Evolutionary conservation across 176 grass and related monocot genomes (phyloP).

Genomic region (Musa troglodytarum): DNA sequence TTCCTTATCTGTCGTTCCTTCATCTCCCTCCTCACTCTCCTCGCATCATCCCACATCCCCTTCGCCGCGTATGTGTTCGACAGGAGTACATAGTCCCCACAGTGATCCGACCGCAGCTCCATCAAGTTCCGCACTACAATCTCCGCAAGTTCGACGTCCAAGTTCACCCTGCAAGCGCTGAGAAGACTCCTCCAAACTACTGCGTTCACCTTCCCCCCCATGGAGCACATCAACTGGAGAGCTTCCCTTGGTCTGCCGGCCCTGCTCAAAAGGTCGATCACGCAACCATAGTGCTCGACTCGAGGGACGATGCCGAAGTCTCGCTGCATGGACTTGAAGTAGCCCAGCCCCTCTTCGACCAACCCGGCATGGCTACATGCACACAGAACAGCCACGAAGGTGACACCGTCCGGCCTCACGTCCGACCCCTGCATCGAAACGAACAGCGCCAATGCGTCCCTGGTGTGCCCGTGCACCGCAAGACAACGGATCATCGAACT

Average conservation of each 20-base stretch:
- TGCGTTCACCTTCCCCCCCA: conserved; percentile 26
- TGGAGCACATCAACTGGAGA: conserved; percentile 20
- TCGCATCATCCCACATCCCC: conserved; percentile 17
- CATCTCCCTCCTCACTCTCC: conserved; percentile 19
- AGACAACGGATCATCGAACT: conserved; percentile 10
- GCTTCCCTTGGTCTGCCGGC: conserved; percentile 35
- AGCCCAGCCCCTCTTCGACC: conserved; percentile 31
- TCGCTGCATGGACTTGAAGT: conserved; percentile 26
- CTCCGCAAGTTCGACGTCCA: conserved; percentile 23
- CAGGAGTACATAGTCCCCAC: conserved; percentile 15
- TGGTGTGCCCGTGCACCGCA: conserved; percentile 1
- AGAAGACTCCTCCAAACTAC: conserved; percentile 48
- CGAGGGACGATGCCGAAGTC: conserved; percentile 24
- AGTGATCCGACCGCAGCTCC: conserved; percentile 14
- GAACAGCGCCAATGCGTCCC: conserved; percentile 1
- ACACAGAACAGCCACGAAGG: conserved; percentile 34
- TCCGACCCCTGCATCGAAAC: background rate
- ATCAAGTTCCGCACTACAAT: conserved; percentile 15
- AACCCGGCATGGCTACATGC: conserved; percentile 46
- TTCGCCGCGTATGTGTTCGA: conserved; percentile 17
- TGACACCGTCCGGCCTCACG: conserved; percentile 6
- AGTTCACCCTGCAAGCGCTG: conserved; percentile 33
- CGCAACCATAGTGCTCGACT: conserved; percentile 39
- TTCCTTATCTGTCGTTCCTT: conserved; percentile 13
- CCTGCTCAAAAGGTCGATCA: conserved; percentile 40